These are phyloP conservation scores for Areca catechu DNA, from an alignment of 176 grass and related monocot genomes.

Conservation along the genomic window DNA sequence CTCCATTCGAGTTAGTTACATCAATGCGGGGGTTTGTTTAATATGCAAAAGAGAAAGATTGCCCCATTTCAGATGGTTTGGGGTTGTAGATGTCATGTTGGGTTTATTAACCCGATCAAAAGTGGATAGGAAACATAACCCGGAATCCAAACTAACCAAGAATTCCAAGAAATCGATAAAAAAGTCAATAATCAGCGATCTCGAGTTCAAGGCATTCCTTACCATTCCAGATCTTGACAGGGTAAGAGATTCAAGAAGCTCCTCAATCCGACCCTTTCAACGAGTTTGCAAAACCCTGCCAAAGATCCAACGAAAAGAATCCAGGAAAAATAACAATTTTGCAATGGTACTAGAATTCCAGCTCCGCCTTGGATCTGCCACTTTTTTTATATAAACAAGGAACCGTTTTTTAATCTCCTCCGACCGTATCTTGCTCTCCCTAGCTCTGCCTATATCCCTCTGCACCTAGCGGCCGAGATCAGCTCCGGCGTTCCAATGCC, in stretches of 20 bases:
- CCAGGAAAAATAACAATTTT: no score
- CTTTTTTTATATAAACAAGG: not conserved
- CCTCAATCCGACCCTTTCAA: not conserved
- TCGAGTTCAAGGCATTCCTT: not conserved
- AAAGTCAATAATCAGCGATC: not conserved
- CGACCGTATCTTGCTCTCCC: not conserved
- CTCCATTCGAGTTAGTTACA: no score
- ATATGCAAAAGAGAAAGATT: not conserved
- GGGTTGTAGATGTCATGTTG: no score
- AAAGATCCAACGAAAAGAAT: not conserved
- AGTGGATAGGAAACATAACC: no score
- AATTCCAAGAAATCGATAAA: not conserved
- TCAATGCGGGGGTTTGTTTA: no score
- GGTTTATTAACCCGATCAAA: no score
- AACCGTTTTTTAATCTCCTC: not conserved
- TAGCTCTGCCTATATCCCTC: not conserved
- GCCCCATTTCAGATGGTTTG: no score
- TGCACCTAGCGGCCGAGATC: no score
- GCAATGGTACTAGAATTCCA: not conserved
- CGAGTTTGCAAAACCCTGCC: not conserved
- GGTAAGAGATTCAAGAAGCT: not conserved
- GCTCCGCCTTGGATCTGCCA: not conserved
- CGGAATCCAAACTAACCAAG: no score
- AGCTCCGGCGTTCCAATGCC: not conserved
- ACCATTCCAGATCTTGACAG: constrained; percentile 7